Evolutionary conservation across 345 rosid genomes (phyloP).

Genomic region (Anastatica hierochuntica): DNA sequence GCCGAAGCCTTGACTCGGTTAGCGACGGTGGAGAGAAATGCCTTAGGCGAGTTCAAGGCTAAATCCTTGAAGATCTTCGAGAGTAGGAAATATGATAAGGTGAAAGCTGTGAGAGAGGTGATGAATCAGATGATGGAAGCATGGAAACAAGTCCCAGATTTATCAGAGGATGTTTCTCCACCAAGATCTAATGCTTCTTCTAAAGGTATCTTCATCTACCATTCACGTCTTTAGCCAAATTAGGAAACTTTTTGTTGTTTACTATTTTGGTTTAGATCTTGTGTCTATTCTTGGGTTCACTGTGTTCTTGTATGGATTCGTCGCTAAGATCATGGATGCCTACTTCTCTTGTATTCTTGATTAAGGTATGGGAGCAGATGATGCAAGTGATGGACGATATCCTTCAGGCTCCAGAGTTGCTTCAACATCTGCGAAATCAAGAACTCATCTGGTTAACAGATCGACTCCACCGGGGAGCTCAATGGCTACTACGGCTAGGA

Average conservation of each 20-base stretch:
- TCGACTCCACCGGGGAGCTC: constrained; percentile 46
- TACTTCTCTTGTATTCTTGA: neutral
- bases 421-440: constrained; percentile 27
- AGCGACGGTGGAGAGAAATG: constrained; percentile 64
- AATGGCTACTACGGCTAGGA: constrained; percentile 36
- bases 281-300: neutral
- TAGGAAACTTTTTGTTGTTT: constrained; percentile 11
- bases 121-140: constrained; percentile 83
- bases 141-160: constrained; percentile 89
- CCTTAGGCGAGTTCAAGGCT: constrained; percentile 51
- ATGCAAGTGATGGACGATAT: constrained; percentile 43
- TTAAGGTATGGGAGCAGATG: constrained; percentile 33
- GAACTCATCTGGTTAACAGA: constrained; percentile 27
- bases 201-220: constrained; percentile 38
- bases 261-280: too few species aligned
- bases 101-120: constrained; percentile 84
- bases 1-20: constrained; percentile 70
- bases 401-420: constrained; percentile 36
- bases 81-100: constrained; percentile 79
- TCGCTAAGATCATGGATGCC: constrained; percentile 7
- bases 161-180: constrained; percentile 64
- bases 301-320: neutral
- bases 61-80: constrained; percentile 61
- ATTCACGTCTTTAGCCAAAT: neutral
- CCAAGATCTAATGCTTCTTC: constrained; percentile 56